These are phyloP conservation scores for Calonectria pauciramosa DNA, from an alignment of 2,329 filamentous ascomycete species.

Conservation along the genomic window DNA sequence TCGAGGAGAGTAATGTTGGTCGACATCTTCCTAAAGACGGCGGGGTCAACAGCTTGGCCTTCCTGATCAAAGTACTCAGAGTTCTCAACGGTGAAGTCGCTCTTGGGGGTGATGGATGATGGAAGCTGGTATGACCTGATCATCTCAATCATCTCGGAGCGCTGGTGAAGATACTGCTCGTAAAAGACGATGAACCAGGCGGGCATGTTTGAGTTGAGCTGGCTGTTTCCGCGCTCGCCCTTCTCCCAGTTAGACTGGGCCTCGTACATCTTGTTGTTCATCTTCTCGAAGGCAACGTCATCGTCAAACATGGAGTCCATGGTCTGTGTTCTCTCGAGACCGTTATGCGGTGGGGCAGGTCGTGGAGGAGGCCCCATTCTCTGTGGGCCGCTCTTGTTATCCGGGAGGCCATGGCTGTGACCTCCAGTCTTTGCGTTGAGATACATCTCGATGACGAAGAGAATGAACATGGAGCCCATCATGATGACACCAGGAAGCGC, in stretches of 20 bases:
- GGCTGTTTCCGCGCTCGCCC: conserved; percentile 46
- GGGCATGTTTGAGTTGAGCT: conserved; percentile 61
- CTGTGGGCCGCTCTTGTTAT: conserved; percentile 49
- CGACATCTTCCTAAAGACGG: conserved; percentile 71
- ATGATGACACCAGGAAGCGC: conserved; percentile 75
- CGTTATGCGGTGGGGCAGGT: background rate
- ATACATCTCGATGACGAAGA: conserved; percentile 75
- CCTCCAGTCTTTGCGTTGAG: conserved; percentile 71
- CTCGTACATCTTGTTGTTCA: conserved; percentile 55
- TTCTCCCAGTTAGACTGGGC: conserved; percentile 46
- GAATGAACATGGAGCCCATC: conserved; percentile 71
- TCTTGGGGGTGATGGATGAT: conserved; percentile 43
- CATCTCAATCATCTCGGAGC: conserved; percentile 70
- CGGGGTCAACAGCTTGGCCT: conserved; percentile 58
- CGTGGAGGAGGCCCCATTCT: background rate
- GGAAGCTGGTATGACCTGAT: conserved; percentile 54
- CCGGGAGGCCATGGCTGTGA: conserved; percentile 70
- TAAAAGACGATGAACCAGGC: conserved; percentile 75
- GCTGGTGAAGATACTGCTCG: conserved; percentile 73
- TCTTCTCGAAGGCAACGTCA: conserved; percentile 54
- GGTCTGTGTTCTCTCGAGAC: background rate
- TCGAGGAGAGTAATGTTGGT: conserved; percentile 83
- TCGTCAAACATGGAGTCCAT: background rate
- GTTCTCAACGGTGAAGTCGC: conserved; percentile 47
- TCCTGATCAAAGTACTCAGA: conserved; percentile 57